Evolutionary conservation across 163 green algal genomes (phyloP).

Genomic region (Volvox carteri): DNA sequence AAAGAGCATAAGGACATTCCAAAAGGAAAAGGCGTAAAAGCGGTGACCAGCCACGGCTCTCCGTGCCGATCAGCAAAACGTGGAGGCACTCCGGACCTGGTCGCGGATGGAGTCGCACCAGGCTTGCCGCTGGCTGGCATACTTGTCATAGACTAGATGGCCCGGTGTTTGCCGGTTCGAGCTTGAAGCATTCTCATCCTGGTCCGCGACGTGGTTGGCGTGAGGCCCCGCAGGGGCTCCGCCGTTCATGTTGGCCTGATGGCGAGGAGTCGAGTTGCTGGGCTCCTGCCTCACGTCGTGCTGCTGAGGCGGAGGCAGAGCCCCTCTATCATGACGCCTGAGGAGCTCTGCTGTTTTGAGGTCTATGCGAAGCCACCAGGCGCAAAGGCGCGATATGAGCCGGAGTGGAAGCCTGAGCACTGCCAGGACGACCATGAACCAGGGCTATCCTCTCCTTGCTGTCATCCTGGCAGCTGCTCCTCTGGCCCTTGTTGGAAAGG

Average conservation of each 20-base stretch:
- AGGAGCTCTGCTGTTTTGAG: conserved; percentile 38
- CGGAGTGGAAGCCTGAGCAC: conserved; percentile 38
- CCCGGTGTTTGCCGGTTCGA: conserved; percentile 38
- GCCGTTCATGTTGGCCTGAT: conserved; percentile 56
- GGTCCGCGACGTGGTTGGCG: conserved; percentile 51
- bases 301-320: conserved; percentile 50
- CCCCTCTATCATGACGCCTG: conserved; percentile 56
- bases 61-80: conserved; percentile 53
- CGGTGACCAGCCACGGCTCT: neutral
- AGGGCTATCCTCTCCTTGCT: conserved; percentile 44
- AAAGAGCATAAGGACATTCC: neutral
- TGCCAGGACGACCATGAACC: conserved; percentile 46
- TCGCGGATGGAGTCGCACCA: conserved; percentile 58
- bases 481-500: conserved; percentile 25
- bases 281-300: conserved; percentile 56
- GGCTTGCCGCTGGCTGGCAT: conserved; percentile 48
- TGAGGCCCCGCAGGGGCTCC: conserved; percentile 34
- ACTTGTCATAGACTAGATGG: conserved; percentile 51
- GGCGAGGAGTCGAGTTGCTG: conserved; percentile 46
- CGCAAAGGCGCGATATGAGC: conserved; percentile 44
- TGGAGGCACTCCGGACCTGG: conserved; percentile 50
- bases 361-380: conserved; percentile 51
- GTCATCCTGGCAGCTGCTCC: conserved; percentile 47
- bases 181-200: conserved; percentile 43
- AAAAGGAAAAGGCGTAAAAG: neutral